phyloP scores from a whole-genome alignment of 2,329 filamentous ascomycete species.

The Cercospora zeina region DNA sequence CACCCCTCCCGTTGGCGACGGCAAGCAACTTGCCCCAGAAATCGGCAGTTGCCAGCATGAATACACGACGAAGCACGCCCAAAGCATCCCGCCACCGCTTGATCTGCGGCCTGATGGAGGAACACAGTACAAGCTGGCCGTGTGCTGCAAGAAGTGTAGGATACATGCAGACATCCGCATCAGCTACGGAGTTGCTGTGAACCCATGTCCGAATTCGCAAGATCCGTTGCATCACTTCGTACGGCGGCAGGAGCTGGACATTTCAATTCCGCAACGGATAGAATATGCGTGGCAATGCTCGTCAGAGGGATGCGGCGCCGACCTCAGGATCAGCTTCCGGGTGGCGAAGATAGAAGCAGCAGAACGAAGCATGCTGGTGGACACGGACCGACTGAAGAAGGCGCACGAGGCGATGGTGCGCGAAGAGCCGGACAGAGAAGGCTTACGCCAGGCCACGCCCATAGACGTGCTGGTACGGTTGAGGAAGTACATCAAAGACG shows the following conservation, averaged over 20 bases:
- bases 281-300: constrained; percentile 59
- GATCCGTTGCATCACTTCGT: constrained; percentile 64
- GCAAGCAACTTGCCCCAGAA: constrained; percentile 40
- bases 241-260: constrained; percentile 24
- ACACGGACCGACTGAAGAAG: constrained; percentile 53
- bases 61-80: constrained; percentile 58
- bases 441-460: constrained; percentile 53
- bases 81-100: constrained; percentile 52
- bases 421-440: constrained; percentile 56
- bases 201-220: constrained; percentile 50
- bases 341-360: constrained; percentile 54
- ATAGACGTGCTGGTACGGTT: constrained; percentile 59
- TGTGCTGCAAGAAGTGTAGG: constrained; percentile 63
- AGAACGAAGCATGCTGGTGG: constrained; percentile 55
- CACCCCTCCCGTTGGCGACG: constrained; percentile 54
- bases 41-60: constrained; percentile 58
- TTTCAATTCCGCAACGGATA: constrained; percentile 38
- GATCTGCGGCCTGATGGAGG: constrained; percentile 44
- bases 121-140: constrained; percentile 58
- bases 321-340: constrained; percentile 55
- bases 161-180: constrained; percentile 62
- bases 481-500: constrained; percentile 61
- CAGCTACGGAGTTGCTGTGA: constrained; percentile 47
- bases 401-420: constrained; percentile 57
- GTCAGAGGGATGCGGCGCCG: constrained; percentile 56